These are phyloP conservation scores for Stemphylium vesicarium DNA, from an alignment of 2,329 filamentous ascomycete species.

Conservation along the genomic window DNA sequence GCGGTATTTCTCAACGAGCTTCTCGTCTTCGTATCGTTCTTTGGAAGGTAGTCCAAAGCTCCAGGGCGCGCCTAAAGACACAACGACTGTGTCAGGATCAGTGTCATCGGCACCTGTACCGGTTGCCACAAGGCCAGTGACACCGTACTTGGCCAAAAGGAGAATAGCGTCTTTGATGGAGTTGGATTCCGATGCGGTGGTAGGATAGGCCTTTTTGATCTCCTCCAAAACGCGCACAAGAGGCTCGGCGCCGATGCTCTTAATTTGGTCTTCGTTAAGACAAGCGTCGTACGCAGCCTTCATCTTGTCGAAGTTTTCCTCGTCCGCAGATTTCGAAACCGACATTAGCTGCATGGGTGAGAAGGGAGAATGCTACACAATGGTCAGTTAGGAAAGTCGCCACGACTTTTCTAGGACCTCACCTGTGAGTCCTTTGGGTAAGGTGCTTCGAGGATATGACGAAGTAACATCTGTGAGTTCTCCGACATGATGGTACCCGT, in stretches of 20 bases:
- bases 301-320: conserved; percentile 70
- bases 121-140: conserved; percentile 41
- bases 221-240: conserved; percentile 63
- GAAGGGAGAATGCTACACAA: conserved; percentile 57
- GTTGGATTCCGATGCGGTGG: conserved; percentile 10
- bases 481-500: conserved; percentile 68
- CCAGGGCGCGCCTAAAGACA: conserved; percentile 57
- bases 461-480: conserved; percentile 63
- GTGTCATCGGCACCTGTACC: conserved; percentile 56
- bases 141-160: conserved; percentile 55
- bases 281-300: conserved; percentile 70
- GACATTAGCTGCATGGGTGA: conserved; percentile 48
- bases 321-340: conserved; percentile 56
- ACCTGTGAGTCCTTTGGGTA: conserved; percentile 51
- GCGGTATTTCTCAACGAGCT: conserved; percentile 40
- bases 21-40: conserved; percentile 44
- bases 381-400: not conserved
- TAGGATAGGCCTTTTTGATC: conserved; percentile 45
- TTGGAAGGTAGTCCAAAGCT: conserved; percentile 52
- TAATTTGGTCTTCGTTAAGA: conserved; percentile 65
- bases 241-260: conserved; percentile 62
- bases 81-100: conserved; percentile 61
- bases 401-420: not conserved
- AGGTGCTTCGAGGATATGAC: conserved; percentile 67
- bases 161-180: conserved; percentile 55